These are phyloP conservation scores for Globisporangium irregulare DNA, from an alignment of 352 stramenopile species.

Conservation along the genomic window DNA sequence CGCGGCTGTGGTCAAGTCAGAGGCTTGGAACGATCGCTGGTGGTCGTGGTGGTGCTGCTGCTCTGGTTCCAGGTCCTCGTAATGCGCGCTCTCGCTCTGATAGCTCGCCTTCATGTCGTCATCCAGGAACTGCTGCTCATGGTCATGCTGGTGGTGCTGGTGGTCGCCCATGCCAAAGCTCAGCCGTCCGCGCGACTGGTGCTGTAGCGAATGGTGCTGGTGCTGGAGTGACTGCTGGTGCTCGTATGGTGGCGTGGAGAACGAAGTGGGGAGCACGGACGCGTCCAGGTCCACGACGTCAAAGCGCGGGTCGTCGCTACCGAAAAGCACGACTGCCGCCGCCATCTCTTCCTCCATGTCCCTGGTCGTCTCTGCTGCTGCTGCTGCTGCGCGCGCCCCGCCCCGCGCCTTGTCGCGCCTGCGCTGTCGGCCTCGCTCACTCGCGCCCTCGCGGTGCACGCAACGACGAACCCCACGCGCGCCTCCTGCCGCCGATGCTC, in stretches of 20 bases:
- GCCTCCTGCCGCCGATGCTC: slow-evolving; percentile 10
- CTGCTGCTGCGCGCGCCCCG: slow-evolving; percentile 12
- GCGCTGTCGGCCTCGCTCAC: slow-evolving; percentile 17
- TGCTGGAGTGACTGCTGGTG: background rate
- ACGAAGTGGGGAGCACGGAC: slow-evolving; percentile 41
- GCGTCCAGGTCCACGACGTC: slow-evolving; percentile 52
- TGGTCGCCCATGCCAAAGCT: slow-evolving; percentile 7
- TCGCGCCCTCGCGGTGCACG: slow-evolving; percentile 5
- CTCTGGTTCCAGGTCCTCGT: background rate
- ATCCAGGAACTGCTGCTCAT: slow-evolving; percentile 4
- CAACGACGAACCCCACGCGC: slow-evolving; percentile 9
- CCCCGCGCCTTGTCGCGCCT: slow-evolving; percentile 9
- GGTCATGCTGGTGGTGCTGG: background rate
- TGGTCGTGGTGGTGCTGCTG: slow-evolving; percentile 9
- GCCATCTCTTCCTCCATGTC: slow-evolving; percentile 54
- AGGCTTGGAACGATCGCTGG: background rate
- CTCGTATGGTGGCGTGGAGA: slow-evolving; percentile 28
- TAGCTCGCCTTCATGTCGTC: slow-evolving; percentile 9
- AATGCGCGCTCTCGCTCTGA: slow-evolving; percentile 10
- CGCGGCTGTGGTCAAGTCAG: background rate
- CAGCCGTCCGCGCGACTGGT: slow-evolving; percentile 1
- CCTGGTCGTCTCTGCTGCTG: slow-evolving; percentile 5
- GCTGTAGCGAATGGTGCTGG: background rate
- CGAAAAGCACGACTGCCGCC: slow-evolving; percentile 52
- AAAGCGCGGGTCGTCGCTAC: slow-evolving; percentile 41